Base-by-base conservation (phyloP, 441 rosid species). In the Arabidopsis hybrid region DNA sequence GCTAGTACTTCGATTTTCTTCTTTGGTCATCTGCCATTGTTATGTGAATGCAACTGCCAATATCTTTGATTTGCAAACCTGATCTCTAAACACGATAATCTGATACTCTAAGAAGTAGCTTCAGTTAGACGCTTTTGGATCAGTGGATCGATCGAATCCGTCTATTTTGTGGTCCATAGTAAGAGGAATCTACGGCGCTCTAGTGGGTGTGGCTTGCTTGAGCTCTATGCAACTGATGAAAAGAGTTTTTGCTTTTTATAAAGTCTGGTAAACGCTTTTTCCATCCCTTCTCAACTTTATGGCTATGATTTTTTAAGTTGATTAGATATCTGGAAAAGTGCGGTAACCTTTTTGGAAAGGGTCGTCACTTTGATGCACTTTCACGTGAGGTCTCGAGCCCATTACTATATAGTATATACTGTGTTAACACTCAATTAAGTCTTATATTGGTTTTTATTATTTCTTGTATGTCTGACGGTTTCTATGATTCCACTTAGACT, bases 281-380 rank as follows among this genome's bases (percentile, higher is more conserved):
- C 26, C 13, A 18, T 62, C 21, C 4, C 38, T 21, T 40, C 17
- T 39, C 53, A 62, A 26, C 53, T 45, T 63, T 46, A n/a, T 45
- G 29, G 55, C 21, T 63, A 40, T 42, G 40, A 63, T 8, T 60
- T 21, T 14, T 46, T 1, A 42, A 45, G 26, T 17, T 63, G 34
- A 13, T 45, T 45, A 63, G 3, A 63, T 43, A 14, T 29, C 51
- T 26, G 29, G 29, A 26, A 26, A 26, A 45, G 67, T 63, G 67
- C 52, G 29, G 52, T 21, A 45, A 26, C 13, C 53, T 62, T 62
- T 59, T 62, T 62, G 53, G 51, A 40, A 60, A 60, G 51, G 3
- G 38, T 45, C 7, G n/a, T 62, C 52, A 43, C 53, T 45, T 43
- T 36, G n/a, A 47, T 14, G 52, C 26, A 47, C 52, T 7, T 47